Percentiles rank a stretch among this genome's conserved stretches.
phyloP scores from a whole-genome alignment of 2,329 filamentous ascomycete species.

The Aspergillus sp. region DNA sequence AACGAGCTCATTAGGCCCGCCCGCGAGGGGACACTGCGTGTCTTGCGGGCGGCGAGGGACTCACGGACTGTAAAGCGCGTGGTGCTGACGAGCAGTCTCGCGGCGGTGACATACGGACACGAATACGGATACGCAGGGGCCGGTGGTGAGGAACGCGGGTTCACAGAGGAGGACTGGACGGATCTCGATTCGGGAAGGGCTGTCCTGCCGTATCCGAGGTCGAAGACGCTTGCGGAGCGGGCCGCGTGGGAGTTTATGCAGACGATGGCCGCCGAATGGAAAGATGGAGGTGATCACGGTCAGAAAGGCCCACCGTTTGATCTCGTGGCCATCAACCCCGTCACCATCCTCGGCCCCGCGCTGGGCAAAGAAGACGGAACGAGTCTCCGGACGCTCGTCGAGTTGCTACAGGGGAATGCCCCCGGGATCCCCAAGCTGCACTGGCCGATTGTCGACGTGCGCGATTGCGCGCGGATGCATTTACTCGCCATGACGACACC shows the following conservation, averaged over 20 bases:
- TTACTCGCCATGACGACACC: neutral
- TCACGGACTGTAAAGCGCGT: neutral
- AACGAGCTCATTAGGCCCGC: conserved; percentile 1
- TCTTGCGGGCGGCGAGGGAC: neutral
- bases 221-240: neutral
- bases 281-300: no score
- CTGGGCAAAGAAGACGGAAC: neutral
- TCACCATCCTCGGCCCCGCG: neutral
- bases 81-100: neutral
- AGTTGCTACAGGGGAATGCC: neutral
- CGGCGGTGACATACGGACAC: neutral
- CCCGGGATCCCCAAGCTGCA: neutral
- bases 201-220: neutral
- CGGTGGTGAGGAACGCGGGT: neutral
- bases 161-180: neutral
- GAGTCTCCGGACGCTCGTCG: neutral
- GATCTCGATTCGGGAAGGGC: neutral
- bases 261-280: no score
- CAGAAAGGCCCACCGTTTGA: neutral
- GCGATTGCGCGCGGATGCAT: conserved; percentile 1
- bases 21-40: neutral
- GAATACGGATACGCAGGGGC: neutral
- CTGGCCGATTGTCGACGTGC: neutral
- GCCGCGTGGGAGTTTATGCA: neutral
- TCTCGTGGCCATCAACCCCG: neutral